Evolutionary conservation across 305 asterid species (phyloP).

Genomic region (Solanum chacoense): DNA sequence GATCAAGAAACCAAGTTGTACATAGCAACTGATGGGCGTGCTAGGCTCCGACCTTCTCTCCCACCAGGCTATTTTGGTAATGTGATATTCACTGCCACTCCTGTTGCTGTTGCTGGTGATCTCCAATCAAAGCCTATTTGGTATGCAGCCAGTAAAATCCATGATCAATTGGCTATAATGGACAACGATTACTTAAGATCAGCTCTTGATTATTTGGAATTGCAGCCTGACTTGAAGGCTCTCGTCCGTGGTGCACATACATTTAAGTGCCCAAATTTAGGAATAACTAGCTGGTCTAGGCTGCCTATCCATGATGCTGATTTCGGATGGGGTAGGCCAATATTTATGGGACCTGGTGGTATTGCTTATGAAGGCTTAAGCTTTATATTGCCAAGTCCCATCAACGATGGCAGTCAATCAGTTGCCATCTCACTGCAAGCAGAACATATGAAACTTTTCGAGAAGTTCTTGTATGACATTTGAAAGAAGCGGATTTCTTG

Average conservation of each 20-base stretch:
- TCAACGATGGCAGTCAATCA: slow-evolving; percentile 61
- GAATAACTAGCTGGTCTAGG: slow-evolving; percentile 86
- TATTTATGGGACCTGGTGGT: slow-evolving; percentile 93
- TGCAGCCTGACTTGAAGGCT: slow-evolving; percentile 79
- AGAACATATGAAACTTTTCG: slow-evolving; percentile 73
- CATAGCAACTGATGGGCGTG: slow-evolving; percentile 77
- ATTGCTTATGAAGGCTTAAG: slow-evolving; percentile 80
- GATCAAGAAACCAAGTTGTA: slow-evolving; percentile 70
- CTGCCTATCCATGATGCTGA: slow-evolving; percentile 84
- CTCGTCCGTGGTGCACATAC: slow-evolving; percentile 87
- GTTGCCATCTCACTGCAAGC: slow-evolving; percentile 63
- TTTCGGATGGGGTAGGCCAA: slow-evolving; percentile 85
- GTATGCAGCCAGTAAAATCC: slow-evolving; percentile 68
- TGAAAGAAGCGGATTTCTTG: slow-evolving; percentile 11
- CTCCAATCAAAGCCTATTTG: slow-evolving; percentile 55
- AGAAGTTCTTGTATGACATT: slow-evolving; percentile 57
- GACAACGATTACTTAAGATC: slow-evolving; percentile 74
- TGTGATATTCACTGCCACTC: slow-evolving; percentile 83
- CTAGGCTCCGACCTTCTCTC: slow-evolving; percentile 54
- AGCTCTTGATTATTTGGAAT: slow-evolving; percentile 72
- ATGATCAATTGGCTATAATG: slow-evolving; percentile 62
- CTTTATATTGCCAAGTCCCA: slow-evolving; percentile 65
- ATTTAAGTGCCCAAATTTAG: slow-evolving; percentile 77
- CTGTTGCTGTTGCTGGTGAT: slow-evolving; percentile 56
- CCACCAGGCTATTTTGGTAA: slow-evolving; percentile 82